phyloP scores from a whole-genome alignment of 2,329 filamentous ascomycete species.

The Ophiostoma sp. region DNA sequence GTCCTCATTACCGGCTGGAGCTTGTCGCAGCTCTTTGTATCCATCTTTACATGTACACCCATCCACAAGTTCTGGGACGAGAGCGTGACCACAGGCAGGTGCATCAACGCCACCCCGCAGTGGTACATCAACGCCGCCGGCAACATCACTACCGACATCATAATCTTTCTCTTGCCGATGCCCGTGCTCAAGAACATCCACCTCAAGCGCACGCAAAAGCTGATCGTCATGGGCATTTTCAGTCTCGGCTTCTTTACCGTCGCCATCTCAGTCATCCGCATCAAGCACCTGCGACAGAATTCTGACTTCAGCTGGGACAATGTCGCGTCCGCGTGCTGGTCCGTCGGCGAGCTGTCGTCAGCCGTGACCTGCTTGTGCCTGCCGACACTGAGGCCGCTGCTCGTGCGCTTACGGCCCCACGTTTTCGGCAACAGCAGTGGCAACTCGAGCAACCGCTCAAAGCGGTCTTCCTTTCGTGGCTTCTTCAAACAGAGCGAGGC shows the following conservation, averaged over 20 bases:
- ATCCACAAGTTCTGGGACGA: constrained; percentile 36
- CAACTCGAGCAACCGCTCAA: not conserved
- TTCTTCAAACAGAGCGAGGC: constrained; percentile 11
- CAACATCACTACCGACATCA: constrained; percentile 37
- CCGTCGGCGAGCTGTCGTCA: constrained; percentile 34
- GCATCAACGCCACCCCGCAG: constrained; percentile 34
- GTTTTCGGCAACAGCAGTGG: not conserved
- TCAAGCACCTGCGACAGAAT: constrained; percentile 35
- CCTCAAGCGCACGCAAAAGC: constrained; percentile 27
- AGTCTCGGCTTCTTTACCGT: constrained; percentile 39
- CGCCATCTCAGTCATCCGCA: constrained; percentile 37
- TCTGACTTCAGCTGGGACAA: constrained; percentile 38
- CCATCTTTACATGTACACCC: constrained; percentile 35
- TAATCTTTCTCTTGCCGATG: constrained; percentile 36
- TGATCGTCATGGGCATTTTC: constrained; percentile 35
- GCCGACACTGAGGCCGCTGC: constrained; percentile 34
- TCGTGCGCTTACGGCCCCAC: constrained; percentile 17
- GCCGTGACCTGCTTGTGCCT: constrained; percentile 37
- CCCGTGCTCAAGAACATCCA: constrained; percentile 30
- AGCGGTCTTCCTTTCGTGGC: constrained; percentile 6
- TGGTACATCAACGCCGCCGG: constrained; percentile 37
- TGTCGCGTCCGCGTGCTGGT: constrained; percentile 36
- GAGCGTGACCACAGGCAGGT: constrained; percentile 26
- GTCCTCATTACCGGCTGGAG: constrained; percentile 11
- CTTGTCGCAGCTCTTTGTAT: constrained; percentile 16